These are phyloP conservation scores for Aurantiochytrium sp. DNA, from an alignment of 108 stramenopile species.

Conservation along the genomic window DNA sequence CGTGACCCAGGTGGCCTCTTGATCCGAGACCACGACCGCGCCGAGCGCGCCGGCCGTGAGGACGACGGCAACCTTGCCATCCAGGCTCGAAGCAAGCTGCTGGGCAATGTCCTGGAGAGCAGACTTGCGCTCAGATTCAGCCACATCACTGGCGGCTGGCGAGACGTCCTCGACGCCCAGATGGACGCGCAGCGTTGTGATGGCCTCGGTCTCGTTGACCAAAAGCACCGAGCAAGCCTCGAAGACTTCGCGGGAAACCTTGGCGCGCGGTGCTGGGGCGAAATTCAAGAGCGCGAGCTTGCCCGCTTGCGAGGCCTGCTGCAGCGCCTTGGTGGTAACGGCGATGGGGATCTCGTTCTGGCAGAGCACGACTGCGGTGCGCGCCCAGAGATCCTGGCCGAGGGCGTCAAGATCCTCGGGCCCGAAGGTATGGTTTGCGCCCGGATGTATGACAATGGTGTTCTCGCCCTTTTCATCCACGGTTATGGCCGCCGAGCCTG, in stretches of 20 bases:
- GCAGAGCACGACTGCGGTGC: background rate
- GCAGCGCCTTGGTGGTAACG: background rate
- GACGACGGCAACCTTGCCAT: background rate
- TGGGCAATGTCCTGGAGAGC: background rate
- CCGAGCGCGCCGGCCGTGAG: background rate
- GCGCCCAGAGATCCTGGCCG: background rate
- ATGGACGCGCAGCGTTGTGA: background rate
- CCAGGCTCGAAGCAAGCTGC: background rate
- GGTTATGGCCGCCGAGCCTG: background rate
- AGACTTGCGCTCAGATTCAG: background rate
- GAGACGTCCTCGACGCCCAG: background rate
- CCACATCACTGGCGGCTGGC: too few relatives aligned
- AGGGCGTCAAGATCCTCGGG: background rate
- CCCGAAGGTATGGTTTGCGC: background rate
- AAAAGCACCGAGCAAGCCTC: background rate
- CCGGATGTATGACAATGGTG: background rate
- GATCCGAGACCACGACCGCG: background rate
- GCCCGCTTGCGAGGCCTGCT: background rate
- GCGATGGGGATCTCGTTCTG: conserved; percentile 20
- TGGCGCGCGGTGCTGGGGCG: background rate
- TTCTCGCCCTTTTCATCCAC: conserved; percentile 2
- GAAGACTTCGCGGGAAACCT: background rate
- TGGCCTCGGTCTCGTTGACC: background rate
- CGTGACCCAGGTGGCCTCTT: background rate
- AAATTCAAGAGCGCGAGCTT: background rate